Percentiles rank a stretch among this genome's conserved stretches.
phyloP scores from a whole-genome alignment of 208 protist genomes.

The Trichomonas vaginalis region DNA sequence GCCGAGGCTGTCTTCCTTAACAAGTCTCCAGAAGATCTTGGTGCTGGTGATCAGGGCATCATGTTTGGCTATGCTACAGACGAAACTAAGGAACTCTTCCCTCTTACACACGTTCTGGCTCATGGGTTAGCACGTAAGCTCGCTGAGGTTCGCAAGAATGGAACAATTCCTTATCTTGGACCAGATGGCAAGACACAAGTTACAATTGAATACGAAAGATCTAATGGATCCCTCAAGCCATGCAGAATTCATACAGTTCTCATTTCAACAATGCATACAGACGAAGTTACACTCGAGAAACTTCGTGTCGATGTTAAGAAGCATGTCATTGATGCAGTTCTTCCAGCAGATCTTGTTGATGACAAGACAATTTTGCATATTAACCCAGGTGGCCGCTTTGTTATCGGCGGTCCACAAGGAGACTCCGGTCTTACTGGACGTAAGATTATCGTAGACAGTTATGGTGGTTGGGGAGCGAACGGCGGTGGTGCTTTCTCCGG shows the following conservation, averaged over 20 bases:
- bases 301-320: no score
- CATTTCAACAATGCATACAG: no score
- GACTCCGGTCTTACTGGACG: slow-evolving; percentile 96
- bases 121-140: slow-evolving; percentile 70
- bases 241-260: slow-evolving; percentile 84
- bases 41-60: no score
- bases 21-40: slow-evolving; percentile 69
- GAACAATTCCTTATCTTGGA: slow-evolving; percentile 26
- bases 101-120: slow-evolving; percentile 82
- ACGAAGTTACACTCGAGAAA: no score
- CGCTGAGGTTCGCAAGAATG: slow-evolving; percentile 76
- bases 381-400: no score
- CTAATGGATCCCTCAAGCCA: slow-evolving; percentile 60
- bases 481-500: slow-evolving; percentile 98
- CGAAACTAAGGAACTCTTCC: slow-evolving; percentile 90
- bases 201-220: no score
- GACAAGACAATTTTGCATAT: slow-evolving; percentile 81
- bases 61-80: slow-evolving; percentile 99
- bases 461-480: slow-evolving; percentile 98
- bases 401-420: slow-evolving; percentile 87
- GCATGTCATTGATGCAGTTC: slow-evolving; percentile 73
- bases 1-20: slow-evolving; percentile 76
- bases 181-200: slow-evolving; percentile 95
- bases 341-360: slow-evolving; percentile 73
- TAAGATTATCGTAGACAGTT: no score